These are phyloP conservation scores for Prototheca wickerhamii DNA, from an alignment of 163 green algal species.

Conservation along the genomic window DNA sequence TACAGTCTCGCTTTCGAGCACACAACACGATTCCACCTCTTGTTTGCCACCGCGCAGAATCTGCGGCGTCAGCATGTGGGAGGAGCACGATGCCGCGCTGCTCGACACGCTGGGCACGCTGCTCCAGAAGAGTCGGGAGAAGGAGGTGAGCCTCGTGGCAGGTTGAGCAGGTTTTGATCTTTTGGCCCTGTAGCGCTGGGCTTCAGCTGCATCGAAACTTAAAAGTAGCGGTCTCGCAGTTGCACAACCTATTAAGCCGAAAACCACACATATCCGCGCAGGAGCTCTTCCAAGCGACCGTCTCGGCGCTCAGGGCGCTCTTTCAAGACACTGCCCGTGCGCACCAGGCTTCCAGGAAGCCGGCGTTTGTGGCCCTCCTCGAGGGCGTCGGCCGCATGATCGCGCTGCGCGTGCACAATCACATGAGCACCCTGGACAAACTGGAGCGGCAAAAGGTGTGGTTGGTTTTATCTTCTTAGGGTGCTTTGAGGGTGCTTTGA, in stretches of 20 bases:
- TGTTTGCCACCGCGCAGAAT: too few species aligned
- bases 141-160: slow-evolving; percentile 35
- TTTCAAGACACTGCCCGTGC: slow-evolving; percentile 8
- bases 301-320: slow-evolving; percentile 35
- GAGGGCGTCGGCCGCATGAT: slow-evolving; percentile 60
- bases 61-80: slow-evolving; percentile 25
- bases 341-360: not conserved
- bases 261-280: slow-evolving; percentile 9
- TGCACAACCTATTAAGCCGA: not conserved
- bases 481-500: too few species aligned
- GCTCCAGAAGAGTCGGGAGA: slow-evolving; percentile 57
- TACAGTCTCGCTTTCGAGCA: too few species aligned
- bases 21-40: too few species aligned
- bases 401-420: slow-evolving; percentile 2
- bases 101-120: slow-evolving; percentile 44
- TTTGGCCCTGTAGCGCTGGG: too few species aligned
- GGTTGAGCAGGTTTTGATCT: too few species aligned
- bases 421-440: slow-evolving; percentile 56
- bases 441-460: slow-evolving; percentile 52
- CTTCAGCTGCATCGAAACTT: too few species aligned
- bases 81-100: slow-evolving; percentile 23
- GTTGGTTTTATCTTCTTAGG: not conserved
- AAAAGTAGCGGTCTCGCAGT: too few species aligned
- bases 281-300: slow-evolving; percentile 52
- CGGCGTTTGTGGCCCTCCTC: slow-evolving; percentile 36